phyloP scores from a whole-genome alignment of 2,329 filamentous ascomycete genomes.

The Phyllosticta ampelicida region DNA sequence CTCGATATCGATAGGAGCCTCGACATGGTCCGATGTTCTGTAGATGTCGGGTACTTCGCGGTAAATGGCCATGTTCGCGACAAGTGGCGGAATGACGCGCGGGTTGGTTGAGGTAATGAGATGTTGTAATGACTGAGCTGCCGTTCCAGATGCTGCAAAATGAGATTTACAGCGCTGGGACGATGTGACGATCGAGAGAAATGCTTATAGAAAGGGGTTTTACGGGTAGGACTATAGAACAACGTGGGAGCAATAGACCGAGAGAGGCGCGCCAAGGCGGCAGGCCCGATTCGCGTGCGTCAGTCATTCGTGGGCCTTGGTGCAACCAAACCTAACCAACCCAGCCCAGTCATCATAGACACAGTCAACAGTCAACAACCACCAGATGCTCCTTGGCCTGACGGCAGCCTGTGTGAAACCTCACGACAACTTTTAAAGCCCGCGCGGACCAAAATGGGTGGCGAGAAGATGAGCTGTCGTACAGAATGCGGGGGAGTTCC shows the following conservation, averaged over 20 bases:
- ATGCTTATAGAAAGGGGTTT: not conserved
- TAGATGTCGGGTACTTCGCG: not conserved
- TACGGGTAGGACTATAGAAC: not conserved
- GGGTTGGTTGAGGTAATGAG: not conserved
- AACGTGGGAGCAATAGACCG: not conserved
- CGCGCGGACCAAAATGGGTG: no score
- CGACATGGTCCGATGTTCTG: not conserved
- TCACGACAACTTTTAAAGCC: no score
- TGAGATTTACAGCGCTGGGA: not conserved
- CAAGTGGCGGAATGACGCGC: not conserved
- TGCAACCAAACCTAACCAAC: no score
- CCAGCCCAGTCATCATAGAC: no score
- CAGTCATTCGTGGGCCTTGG: not conserved
- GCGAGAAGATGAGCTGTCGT: no score
- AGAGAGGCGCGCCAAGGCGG: not conserved
- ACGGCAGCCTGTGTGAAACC: no score
- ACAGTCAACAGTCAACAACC: no score
- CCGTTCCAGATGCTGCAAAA: not conserved
- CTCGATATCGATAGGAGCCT: constrained; percentile 30
- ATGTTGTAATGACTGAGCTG: not conserved
- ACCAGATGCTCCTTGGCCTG: no score
- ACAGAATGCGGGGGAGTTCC: no score
- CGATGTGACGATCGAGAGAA: not conserved
- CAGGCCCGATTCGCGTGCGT: not conserved
- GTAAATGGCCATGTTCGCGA: not conserved